Conservation (phyloP, 2,329 filamentous ascomycete genomes). For the Cladosporium sp. region DNA sequence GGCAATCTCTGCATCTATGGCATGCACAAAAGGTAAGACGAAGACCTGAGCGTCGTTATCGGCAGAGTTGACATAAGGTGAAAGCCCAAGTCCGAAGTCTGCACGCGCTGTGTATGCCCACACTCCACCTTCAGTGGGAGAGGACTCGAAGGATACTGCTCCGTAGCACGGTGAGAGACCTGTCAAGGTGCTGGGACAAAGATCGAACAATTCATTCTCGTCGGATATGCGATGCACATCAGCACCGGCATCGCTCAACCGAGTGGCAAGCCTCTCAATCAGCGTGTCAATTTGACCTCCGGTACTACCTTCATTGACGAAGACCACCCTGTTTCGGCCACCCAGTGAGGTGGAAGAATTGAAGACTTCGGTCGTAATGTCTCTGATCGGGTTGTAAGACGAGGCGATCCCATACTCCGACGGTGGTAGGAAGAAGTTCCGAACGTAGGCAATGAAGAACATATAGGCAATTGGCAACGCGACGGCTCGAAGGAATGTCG, state of each 20-base stretch:
- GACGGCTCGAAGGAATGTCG: conserved; percentile 16
- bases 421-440: conserved; percentile 77
- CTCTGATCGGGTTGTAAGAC: conserved; percentile 40
- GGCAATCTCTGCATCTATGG: conserved; percentile 74
- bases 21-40: conserved; percentile 74
- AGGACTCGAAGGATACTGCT: conserved; percentile 73
- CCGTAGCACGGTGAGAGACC: conserved; percentile 73
- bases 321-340: conserved; percentile 68
- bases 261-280: conserved; percentile 61
- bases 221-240: conserved; percentile 57
- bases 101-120: conserved; percentile 89
- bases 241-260: conserved; percentile 58
- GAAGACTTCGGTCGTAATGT: conserved; percentile 64
- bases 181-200: conserved; percentile 59
- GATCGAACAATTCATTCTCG: conserved; percentile 60
- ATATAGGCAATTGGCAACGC: conserved; percentile 41
- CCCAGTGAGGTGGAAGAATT: conserved; percentile 60
- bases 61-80: conserved; percentile 63
- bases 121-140: conserved; percentile 69
- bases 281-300: conserved; percentile 72
- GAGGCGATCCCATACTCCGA: conserved; percentile 71
- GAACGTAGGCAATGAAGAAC: conserved; percentile 53
- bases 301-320: conserved; percentile 69
- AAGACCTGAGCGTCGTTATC: conserved; percentile 78
- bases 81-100: conserved; percentile 70